Evolutionary conservation across 108 stramenopile species (phyloP), one percentile per base, ranked within the genome.

Genomic region (Cyclostephanos tholiformis): DNA sequence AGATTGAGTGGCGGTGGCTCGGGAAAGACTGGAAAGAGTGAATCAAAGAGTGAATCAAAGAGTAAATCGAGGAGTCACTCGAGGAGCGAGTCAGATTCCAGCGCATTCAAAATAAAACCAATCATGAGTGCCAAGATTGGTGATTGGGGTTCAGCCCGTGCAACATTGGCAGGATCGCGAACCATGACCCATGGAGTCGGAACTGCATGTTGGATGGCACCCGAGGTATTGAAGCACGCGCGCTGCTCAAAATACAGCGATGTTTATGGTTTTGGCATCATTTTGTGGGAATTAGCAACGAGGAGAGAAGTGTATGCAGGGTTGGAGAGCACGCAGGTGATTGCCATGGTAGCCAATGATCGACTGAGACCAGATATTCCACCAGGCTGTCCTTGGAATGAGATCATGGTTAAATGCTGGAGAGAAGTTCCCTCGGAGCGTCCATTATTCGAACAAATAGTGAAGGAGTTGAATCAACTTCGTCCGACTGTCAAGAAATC

Each of bases 121-220:
- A 89, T 86, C 2, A 79, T 95, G 65, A 71, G 85, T 30, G 91
- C 95, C 16, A 94, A 96, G 71, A 97, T 98, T 67, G 97, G 98
- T 10, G 98, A 98, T 78, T 98, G 96, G 97, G 96, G 97, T 23
- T 96, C 94, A 22, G 96, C 97, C 27, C 79, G 97, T 38, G 96
- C 96, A 51, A 85, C 91, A 10, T 70, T 92, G 48, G 88, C 92
- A 12, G 92, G 92, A 6, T 90, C 90, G 20, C 75, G 89, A 66
- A 97, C 93, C 12, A 97, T 98, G 96, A 97, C 97, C 4, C 97
- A 97, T 75, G 97, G 97, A n/a, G 96, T 97, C 16, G 98, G 98
- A 52, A 97, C 97, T 14, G 95, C 98, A 22, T 97, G 97, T 71
- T 99, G 97, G 96, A 80, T 98, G 50, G 97, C 98, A 11, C 98